Conservation (phyloP, 805 yeast species). For the Ogataea chonburiensis region DNA sequence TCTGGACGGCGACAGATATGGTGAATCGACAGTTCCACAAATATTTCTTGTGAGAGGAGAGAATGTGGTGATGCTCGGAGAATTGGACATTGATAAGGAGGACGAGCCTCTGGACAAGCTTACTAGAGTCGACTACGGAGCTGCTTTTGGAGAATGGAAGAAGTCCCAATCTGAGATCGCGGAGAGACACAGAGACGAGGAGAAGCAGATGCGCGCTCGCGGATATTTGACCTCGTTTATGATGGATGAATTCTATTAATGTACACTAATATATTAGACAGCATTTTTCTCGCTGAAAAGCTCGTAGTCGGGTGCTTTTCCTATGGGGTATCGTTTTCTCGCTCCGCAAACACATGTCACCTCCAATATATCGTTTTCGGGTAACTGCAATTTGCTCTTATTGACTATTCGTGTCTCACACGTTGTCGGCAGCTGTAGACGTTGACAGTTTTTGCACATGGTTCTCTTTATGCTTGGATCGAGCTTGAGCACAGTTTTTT, state of each 20-base stretch:
- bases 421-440: slow-evolving; percentile 46
- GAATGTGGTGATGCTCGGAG: slow-evolving; percentile 91
- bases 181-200: slow-evolving; percentile 19
- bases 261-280: slow-evolving; percentile 7
- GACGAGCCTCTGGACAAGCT: slow-evolving; percentile 62
- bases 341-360: slow-evolving; percentile 54
- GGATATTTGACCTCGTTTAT: slow-evolving; percentile 24
- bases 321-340: slow-evolving; percentile 60
- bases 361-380: slow-evolving; percentile 46
- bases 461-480: slow-evolving; percentile 66
- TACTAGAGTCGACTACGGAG: slow-evolving; percentile 56
- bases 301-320: slow-evolving; percentile 47
- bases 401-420: slow-evolving; percentile 42
- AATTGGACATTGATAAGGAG: slow-evolving; percentile 84
- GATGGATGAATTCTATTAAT: slow-evolving; percentile 22
- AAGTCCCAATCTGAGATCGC: slow-evolving; percentile 13
- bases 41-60: slow-evolving; percentile 92
- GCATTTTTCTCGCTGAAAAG: slow-evolving; percentile 44
- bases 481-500: slow-evolving; percentile 63
- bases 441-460: slow-evolving; percentile 65
- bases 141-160: slow-evolving; percentile 48
- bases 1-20: slow-evolving; percentile 53
- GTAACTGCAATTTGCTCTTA: slow-evolving; percentile 33
- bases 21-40: slow-evolving; percentile 62
- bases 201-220: slow-evolving; percentile 16